Evolutionary conservation across 495 filamentous ascomycete genomes (phyloP).

Genomic region (Pseudevernia furfuracea): DNA sequence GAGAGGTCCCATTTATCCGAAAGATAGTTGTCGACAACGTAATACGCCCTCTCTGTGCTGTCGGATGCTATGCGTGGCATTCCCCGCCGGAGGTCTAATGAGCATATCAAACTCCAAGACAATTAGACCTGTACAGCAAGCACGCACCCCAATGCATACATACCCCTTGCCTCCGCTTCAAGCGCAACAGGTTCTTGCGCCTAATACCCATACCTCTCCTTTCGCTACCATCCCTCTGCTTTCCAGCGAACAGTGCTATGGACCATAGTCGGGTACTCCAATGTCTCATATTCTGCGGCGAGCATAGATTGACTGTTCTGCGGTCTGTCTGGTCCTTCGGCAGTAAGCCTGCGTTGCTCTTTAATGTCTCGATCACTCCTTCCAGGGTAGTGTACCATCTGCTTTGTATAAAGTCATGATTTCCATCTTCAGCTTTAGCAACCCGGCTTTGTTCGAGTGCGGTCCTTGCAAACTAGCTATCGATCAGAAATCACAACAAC

Average conservation of each 20-base stretch:
- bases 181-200: too few relatives aligned
- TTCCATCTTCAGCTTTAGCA: background rate
- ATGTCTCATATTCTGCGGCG: background rate
- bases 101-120: too few relatives aligned
- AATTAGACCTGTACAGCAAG: too few relatives aligned
- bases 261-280: background rate
- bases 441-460: background rate
- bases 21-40: too few relatives aligned
- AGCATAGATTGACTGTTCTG: background rate
- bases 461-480: background rate
- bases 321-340: background rate
- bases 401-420: background rate
- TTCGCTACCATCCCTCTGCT: too few relatives aligned
- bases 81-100: too few relatives aligned
- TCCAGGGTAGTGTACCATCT: background rate
- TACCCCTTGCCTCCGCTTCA: too few relatives aligned
- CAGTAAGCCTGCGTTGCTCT: background rate
- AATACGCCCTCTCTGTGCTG: too few relatives aligned
- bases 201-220: too few relatives aligned
- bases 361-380: background rate
- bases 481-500: background rate
- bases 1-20: background rate
- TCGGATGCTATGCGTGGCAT: too few relatives aligned
- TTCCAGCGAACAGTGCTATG: too few relatives aligned
- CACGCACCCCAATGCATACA: too few relatives aligned